phyloP scores from a whole-genome alignment of 768 basidiomycete species.

The Naganishia onofrii region DNA sequence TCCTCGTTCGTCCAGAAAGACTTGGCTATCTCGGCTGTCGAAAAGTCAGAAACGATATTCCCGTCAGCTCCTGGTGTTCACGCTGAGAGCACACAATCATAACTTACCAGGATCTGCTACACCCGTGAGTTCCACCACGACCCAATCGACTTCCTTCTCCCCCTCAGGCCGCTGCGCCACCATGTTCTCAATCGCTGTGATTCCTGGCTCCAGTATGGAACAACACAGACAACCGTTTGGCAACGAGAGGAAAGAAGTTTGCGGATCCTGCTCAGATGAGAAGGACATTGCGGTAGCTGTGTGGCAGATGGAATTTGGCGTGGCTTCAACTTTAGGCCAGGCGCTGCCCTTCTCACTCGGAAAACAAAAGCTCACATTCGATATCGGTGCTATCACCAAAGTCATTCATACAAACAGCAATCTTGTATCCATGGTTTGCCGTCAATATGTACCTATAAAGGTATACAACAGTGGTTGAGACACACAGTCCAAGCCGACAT shows the following conservation, averaged over 20 bases:
- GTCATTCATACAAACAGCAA: slow-evolving; percentile 94
- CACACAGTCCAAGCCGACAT: slow-evolving; percentile 51
- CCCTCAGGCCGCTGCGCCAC: slow-evolving; percentile 36
- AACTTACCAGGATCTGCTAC: slow-evolving; percentile 83
- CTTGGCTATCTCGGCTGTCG: slow-evolving; percentile 44
- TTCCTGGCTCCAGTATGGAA: slow-evolving; percentile 89
- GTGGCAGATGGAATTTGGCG: not conserved
- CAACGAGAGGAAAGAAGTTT: slow-evolving; percentile 67
- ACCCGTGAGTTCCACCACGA: slow-evolving; percentile 91
- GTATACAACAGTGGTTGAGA: slow-evolving; percentile 10
- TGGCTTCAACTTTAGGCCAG: not conserved
- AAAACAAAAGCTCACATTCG: slow-evolving; percentile 64
- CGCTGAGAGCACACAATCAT: not conserved
- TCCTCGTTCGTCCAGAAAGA: slow-evolving; percentile 56
- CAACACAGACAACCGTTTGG: slow-evolving; percentile 98
- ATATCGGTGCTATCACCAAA: slow-evolving; percentile 97
- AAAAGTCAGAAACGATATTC: not conserved
- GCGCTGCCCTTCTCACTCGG: not conserved
- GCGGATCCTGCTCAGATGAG: slow-evolving; percentile 19
- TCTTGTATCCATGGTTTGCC: slow-evolving; percentile 87
- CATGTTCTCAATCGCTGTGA: slow-evolving; percentile 88
- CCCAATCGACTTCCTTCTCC: slow-evolving; percentile 77
- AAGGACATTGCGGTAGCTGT: slow-evolving; percentile 33
- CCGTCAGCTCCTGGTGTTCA: not conserved
- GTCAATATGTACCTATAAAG: slow-evolving; percentile 69